Evolutionary conservation across 176 grass and related monocot species (phyloP), one percentile per base, ranked within the genome.

Genomic region (Zea luxurians): DNA sequence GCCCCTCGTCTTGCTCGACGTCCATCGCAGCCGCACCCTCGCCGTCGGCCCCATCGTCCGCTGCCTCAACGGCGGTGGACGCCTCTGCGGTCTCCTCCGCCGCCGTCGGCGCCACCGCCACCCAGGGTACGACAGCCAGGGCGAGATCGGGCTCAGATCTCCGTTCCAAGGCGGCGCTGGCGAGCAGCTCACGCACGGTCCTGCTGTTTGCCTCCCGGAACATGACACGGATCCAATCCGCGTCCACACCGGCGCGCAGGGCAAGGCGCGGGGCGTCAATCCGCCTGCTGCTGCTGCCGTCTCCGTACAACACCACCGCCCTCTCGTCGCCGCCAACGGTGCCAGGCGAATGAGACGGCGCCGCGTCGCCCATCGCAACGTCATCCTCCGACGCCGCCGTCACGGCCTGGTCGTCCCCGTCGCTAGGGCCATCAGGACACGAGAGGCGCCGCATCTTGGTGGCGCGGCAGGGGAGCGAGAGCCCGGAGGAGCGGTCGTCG

Each of bases 371-470:
- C 75, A 88, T 74, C 52, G 68, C 9, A 5, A 79, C 52, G 68
- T 88, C 82, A 10, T 7, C 38, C 64, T 66, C 44, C 9, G 11
- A 6, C 47, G 9, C 6, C 70, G 43, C 4, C 13, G 2, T 4
- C 37, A 1, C 70, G 49, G 3, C 53, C 50, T 36, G 45, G 37
- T 4, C 38, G 13, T 21, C 73, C 2, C 21, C 11, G 53, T 6
- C 7, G 3, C 4, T 5, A 1, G 12, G 2, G 6, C 18, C 27
- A 52, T 60, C 61, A 43, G 36, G 43, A 16, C 18, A 2, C 5
- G 27, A 53, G 21, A 88, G 76, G 12, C 86, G 81, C 36, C 86
- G 48, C 50, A 88, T 84, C 81, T 84, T 84, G 65, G 77, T 88
- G 5, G 86, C 82, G n/a, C 70, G 86, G 57, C 57, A 76, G 9